A percentile compares a stretch with the other conserved stretches of the same genome.
Conservation (phyloP, 192 early-diverging fungal species). For the Coemansia sp. region DNA sequence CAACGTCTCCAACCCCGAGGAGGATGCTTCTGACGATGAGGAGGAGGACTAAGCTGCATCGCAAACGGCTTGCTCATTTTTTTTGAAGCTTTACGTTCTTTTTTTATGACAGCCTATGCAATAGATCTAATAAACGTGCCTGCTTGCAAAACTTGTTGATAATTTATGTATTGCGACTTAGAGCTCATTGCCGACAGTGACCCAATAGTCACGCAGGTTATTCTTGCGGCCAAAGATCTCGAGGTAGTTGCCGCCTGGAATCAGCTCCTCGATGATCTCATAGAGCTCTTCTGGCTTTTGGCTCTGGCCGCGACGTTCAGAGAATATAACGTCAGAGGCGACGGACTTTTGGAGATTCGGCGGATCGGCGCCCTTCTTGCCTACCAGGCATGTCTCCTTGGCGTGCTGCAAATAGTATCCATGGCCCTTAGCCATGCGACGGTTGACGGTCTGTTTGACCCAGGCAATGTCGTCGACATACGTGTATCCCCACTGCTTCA, state of each 20-base stretch:
- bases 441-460: conserved; percentile 97
- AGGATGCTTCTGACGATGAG: conserved; percentile 38
- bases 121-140: neutral
- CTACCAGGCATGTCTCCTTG: conserved; percentile 96
- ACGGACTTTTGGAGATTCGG: conserved; percentile 70
- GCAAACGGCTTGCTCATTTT: neutral
- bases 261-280: conserved; percentile 91
- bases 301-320: conserved; percentile 91
- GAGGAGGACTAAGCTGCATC: conserved; percentile 45
- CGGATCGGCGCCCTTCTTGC: conserved; percentile 84
- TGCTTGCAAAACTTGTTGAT: neutral
- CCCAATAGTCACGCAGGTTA: conserved; percentile 95
- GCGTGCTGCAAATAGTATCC: conserved; percentile 98
- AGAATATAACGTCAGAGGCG: conserved; percentile 90
- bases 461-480: conserved; percentile 96
- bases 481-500: conserved; percentile 95
- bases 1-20: conserved; percentile 55
- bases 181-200: conserved; percentile 96
- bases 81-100: neutral
- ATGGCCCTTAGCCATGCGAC: conserved; percentile 96
- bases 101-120: conserved; percentile 6
- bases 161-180: conserved; percentile 31
- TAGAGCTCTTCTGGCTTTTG: conserved; percentile 97
- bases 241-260: conserved; percentile 89
- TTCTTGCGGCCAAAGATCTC: conserved; percentile 98